Conservation (phyloP, 1,139 yeast genomes). For the Pichia sp. region DNA sequence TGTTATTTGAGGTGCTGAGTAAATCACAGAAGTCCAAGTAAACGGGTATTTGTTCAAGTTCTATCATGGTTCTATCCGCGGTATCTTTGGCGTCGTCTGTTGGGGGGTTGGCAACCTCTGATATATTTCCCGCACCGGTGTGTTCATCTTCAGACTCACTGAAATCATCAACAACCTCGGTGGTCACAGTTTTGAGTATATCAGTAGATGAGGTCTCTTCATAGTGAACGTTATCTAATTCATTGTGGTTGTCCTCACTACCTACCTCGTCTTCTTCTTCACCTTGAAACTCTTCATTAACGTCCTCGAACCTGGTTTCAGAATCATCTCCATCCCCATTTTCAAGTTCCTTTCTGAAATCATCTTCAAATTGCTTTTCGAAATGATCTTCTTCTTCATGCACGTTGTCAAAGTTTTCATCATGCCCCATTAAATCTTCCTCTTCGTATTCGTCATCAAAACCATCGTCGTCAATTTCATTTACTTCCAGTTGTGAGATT, state of each 20-base stretch:
- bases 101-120: too few relatives aligned
- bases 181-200: too few relatives aligned
- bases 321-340: not conserved
- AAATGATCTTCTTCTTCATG: constrained; percentile 2
- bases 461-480: not conserved
- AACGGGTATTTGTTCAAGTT: not conserved
- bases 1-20: too few relatives aligned
- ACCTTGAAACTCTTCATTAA: too few relatives aligned
- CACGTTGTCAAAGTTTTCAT: not conserved
- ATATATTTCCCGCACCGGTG: too few relatives aligned
- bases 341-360: not conserved
- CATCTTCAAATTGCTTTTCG: not conserved
- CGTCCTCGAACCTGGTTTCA: not conserved
- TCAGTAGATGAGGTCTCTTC: constrained; percentile 5
- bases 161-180: constrained; percentile 2
- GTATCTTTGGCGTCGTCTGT: too few relatives aligned
- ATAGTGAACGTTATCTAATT: not conserved
- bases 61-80: too few relatives aligned
- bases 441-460: not conserved
- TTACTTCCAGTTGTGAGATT: not conserved
- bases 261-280: constrained; percentile 10
- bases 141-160: constrained; percentile 8
- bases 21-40: not conserved
- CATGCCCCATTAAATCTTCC: not conserved
- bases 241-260: constrained; percentile 13